Percentiles rank a stretch among this genome's conserved stretches.
Evolutionary conservation across 495 filamentous ascomycete species (phyloP).

Genomic region (Xylaria palmicola): DNA sequence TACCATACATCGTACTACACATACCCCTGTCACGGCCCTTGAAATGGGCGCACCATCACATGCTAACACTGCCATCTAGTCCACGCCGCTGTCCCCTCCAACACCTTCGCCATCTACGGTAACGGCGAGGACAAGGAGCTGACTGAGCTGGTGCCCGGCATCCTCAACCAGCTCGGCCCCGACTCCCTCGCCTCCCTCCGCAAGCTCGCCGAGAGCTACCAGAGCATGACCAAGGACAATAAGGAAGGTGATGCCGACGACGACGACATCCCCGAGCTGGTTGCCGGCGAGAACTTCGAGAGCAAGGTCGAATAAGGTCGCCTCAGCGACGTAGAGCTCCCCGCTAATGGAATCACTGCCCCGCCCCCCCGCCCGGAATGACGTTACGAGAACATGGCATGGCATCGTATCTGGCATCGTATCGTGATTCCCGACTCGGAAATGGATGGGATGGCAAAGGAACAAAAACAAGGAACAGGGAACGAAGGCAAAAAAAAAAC

Average conservation of each 20-base stretch:
- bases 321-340: neutral
- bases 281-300: constrained; percentile 96
- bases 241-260: constrained; percentile 78
- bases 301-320: constrained; percentile 79
- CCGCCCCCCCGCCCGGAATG: constrained; percentile 2
- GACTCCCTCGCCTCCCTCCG: constrained; percentile 96
- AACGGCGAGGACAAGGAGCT: constrained; percentile 99
- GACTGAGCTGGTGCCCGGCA: constrained; percentile 97
- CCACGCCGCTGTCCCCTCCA: constrained; percentile 91
- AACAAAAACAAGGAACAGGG: constrained; percentile 10
- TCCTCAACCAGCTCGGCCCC: constrained; percentile 98
- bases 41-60: neutral
- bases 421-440: constrained; percentile 16
- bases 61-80: constrained; percentile 50
- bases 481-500: constrained; percentile 2
- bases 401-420: constrained; percentile 9
- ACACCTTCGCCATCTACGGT: constrained; percentile 99
- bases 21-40: neutral
- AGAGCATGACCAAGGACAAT: constrained; percentile 97
- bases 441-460: constrained; percentile 9
- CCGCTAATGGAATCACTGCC: constrained; percentile 4
- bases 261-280: constrained; percentile 93
- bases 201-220: constrained; percentile 98
- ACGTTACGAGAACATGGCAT: constrained; percentile 15
- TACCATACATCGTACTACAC: neutral